Evolutionary conservation across 441 rosid species (phyloP).

Genomic region (Aleurites moluccanus): DNA sequence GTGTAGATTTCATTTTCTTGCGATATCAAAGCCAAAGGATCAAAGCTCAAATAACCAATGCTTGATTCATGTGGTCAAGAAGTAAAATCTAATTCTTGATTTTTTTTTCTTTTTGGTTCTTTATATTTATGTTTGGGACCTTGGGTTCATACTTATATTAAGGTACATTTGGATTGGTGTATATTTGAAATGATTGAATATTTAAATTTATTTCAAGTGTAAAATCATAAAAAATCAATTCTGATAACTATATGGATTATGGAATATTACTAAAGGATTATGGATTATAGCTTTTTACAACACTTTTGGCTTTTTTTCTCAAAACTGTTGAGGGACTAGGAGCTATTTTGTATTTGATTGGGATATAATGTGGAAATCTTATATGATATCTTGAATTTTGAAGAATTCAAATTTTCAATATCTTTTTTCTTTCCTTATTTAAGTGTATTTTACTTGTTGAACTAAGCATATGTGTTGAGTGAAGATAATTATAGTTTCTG

Average conservation of each 20-base stretch:
- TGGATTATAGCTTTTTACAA: too few relatives aligned
- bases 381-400: neutral
- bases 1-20: constrained; percentile 21
- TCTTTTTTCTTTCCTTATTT: neutral
- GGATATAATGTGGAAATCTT: neutral
- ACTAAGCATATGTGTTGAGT: neutral
- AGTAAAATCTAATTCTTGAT: constrained; percentile 2
- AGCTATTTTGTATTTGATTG: neutral
- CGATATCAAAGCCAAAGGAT: constrained; percentile 12
- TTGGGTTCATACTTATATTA: neutral
- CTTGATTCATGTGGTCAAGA: constrained; percentile 12
- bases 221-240: too few relatives aligned
- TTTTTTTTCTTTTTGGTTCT: neutral
- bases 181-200: neutral
- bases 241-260: too few relatives aligned
- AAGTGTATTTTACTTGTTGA: neutral
- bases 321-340: neutral
- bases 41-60: neutral
- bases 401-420: neutral
- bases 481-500: neutral
- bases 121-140: neutral
- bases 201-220: neutral
- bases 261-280: too few relatives aligned
- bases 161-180: too few relatives aligned
- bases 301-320: neutral